Conservation (phyloP, 2,329 filamentous ascomycete genomes). For the Nakataea oryzae region DNA sequence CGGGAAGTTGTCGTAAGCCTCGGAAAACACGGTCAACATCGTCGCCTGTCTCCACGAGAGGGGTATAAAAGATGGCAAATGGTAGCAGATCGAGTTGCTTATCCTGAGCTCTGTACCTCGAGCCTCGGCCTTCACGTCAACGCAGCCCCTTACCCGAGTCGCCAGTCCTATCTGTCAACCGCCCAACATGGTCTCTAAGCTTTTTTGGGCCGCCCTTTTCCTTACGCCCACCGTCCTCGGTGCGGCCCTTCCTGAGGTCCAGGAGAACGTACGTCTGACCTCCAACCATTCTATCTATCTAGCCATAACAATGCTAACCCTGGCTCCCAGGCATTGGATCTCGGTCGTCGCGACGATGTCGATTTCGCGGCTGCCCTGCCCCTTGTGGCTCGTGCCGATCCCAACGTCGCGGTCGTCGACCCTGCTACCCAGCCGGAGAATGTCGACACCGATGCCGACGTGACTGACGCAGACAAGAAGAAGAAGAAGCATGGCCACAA, state of each 20-base stretch:
- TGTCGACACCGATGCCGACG: background rate
- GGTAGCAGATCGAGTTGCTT: background rate
- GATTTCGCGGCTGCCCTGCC: background rate
- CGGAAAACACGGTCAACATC: background rate
- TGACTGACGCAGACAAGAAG: background rate
- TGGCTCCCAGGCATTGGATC: background rate
- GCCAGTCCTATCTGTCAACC: background rate
- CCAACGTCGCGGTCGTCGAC: background rate
- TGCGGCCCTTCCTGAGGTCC: background rate
- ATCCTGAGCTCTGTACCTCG: background rate
- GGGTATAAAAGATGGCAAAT: background rate
- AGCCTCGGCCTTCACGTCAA: background rate
- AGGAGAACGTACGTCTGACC: background rate
- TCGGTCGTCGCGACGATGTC: background rate
- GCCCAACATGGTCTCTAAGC: constrained; percentile 1
- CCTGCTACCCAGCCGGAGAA: background rate
- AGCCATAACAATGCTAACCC: background rate
- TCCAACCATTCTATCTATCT: background rate
- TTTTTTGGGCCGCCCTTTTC: constrained; percentile 1
- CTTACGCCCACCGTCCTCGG: background rate
- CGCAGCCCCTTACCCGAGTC: background rate
- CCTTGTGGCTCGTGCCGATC: background rate
- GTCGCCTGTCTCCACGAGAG: background rate
- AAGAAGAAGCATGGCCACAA: background rate
- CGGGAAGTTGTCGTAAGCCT: background rate